Evolutionary conservation across 768 basidiomycete species (phyloP).

Genomic region (Russula ochroleuca): DNA sequence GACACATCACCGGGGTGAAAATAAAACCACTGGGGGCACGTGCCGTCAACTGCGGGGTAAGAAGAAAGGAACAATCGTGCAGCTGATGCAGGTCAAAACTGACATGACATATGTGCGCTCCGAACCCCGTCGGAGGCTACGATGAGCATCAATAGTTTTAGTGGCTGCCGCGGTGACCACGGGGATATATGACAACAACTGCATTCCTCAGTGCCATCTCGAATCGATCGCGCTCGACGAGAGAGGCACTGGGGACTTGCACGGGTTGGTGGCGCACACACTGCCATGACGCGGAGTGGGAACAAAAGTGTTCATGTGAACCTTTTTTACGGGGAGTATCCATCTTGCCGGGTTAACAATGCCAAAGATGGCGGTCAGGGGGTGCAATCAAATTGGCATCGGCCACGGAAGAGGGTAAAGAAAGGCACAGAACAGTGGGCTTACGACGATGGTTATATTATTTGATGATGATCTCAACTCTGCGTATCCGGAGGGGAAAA

Average conservation of each 20-base stretch:
- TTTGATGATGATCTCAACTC: constrained; percentile 1
- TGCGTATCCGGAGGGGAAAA: background rate
- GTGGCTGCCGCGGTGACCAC: background rate
- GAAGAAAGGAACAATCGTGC: background rate
- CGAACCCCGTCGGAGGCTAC: background rate
- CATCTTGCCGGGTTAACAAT: constrained; percentile 4
- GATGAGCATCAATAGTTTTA: background rate
- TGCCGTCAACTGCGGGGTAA: background rate
- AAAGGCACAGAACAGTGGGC: constrained; percentile 4
- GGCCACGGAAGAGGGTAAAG: constrained; percentile 9
- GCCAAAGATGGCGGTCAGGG: constrained; percentile 11
- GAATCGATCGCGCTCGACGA: background rate
- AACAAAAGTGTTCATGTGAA: background rate
- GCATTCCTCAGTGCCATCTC: background rate
- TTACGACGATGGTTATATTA: background rate
- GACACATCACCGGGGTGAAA: background rate
- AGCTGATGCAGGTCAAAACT: background rate
- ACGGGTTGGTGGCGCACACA: background rate
- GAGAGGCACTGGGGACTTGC: background rate
- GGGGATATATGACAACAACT: background rate
- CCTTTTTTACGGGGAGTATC: background rate
- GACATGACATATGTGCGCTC: background rate
- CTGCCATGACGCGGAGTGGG: constrained; percentile 13
- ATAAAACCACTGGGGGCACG: background rate
- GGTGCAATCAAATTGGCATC: background rate